phyloP scores from a whole-genome alignment of 2,329 filamentous ascomycete species.

The Sporothrix globosa region DNA sequence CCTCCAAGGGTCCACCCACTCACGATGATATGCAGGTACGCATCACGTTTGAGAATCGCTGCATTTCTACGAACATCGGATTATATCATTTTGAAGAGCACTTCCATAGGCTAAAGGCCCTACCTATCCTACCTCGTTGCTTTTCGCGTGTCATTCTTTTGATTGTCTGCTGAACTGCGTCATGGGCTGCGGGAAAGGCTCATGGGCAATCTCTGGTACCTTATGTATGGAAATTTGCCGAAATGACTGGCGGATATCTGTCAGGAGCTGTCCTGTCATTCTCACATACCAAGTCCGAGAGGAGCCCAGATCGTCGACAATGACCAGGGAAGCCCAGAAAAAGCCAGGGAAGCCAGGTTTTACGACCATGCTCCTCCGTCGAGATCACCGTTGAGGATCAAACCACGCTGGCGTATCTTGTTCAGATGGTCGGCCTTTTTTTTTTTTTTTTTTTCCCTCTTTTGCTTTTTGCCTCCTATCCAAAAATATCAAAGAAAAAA shows the following conservation, averaged over 20 bases:
- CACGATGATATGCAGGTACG: conserved; percentile 21
- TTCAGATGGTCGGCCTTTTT: not conserved
- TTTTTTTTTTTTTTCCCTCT: not conserved
- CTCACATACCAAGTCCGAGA: too few species aligned
- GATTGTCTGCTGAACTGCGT: conserved; percentile 12
- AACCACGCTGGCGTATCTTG: not conserved
- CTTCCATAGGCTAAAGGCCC: not conserved
- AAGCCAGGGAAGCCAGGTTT: too few species aligned
- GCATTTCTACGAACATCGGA: not conserved
- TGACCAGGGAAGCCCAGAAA: too few species aligned
- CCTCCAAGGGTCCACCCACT: conserved; percentile 5
- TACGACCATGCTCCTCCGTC: too few species aligned
- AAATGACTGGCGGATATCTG: not conserved
- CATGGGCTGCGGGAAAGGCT: conserved; percentile 4
- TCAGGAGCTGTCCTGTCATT: not conserved
- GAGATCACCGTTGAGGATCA: too few species aligned
- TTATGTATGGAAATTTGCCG: conserved; percentile 7
- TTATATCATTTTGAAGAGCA: not conserved
- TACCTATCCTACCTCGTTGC: not conserved
- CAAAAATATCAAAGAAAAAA: not conserved
- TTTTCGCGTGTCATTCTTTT: not conserved
- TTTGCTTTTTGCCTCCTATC: too few species aligned
- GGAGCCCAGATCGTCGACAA: too few species aligned
- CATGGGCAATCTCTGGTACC: not conserved
- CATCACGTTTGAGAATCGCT: not conserved